Evolutionary conservation across 139 green algal species (phyloP), one percentile per base, ranked within the genome.

Genomic region (Chlamydomonas incerta): DNA sequence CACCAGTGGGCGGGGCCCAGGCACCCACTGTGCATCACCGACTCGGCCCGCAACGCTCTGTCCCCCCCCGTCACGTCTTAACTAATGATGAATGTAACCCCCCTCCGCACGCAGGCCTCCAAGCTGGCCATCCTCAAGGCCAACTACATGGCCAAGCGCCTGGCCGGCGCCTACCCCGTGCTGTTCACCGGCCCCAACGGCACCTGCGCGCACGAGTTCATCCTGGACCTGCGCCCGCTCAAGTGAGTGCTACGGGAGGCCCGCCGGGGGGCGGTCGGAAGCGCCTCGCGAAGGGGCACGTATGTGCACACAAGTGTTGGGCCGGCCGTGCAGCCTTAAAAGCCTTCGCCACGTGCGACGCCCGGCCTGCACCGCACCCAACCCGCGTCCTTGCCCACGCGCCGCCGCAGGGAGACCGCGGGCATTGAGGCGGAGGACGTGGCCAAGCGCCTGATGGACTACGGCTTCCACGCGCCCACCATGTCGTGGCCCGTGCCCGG

Each of bases 121-220:
- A 81, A 88, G 69, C 74, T 89, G 71, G 80, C 88, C 83, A 94
- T 94, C 87, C 89, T 94, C 29, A 94, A 94, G 91, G 98, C 98
- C 80, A 99, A 99, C 95, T 99, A 99, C 96, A 99, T 99, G 98
- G 95, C 96, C 63, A 96, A 96, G 86, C 89, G 93, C 34, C 92
- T 99, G 83, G 92, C 95, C 79, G 65, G 86, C 18, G 90, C 97
- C 89, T 99, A 96, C 94, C 92, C 93, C 23, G 87, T 98, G 65
- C 91, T 99, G 31, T 99, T 96, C 96, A 93, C 72, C 57, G 97
- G 97, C 31, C 88, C 90, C n/a, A 93, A 92, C 58, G 98, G 98
- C 86, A 99, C 98, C 8, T 98, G 95, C 91, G 98, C 98, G 10
- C 98, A 99, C 90, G 98, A 99, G 95, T 99, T 99, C 94, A 99